These are phyloP conservation scores for Millerozyma acaciae DNA, from an alignment of 805 yeast genomes.

Conservation along the genomic window DNA sequence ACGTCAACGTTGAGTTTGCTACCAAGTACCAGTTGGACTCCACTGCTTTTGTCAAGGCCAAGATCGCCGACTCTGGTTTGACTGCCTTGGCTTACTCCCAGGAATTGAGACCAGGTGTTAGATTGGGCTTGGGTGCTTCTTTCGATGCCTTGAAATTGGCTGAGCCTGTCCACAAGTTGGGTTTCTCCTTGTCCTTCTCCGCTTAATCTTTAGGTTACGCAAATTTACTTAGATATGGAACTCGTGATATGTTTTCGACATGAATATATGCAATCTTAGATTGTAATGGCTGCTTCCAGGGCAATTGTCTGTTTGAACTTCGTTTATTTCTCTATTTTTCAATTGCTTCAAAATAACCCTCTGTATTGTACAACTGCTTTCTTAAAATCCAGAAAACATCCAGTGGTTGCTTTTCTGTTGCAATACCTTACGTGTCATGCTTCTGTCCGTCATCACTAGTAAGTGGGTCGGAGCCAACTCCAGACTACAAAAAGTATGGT, in stretches of 20 bases:
- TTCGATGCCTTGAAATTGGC: conserved; percentile 92
- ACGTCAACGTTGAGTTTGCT: conserved; percentile 92
- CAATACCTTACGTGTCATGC: too few species aligned
- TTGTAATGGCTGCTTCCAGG: too few species aligned
- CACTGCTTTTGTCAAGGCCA: conserved; percentile 90
- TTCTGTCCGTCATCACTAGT: too few species aligned
- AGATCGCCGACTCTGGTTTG: conserved; percentile 93
- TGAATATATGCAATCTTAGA: too few species aligned
- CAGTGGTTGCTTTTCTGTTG: too few species aligned
- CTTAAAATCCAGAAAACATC: too few species aligned
- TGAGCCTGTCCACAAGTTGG: conserved; percentile 97
- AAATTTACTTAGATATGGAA: conserved; percentile 2
- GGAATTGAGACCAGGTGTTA: conserved; percentile 92
- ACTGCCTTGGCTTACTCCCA: conserved; percentile 93
- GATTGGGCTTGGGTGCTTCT: conserved; percentile 94
- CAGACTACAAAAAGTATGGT: too few species aligned
- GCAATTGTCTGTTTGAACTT: too few species aligned
- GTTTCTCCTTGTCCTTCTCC: conserved; percentile 89
- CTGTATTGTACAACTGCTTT: too few species aligned
- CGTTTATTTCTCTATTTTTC: too few species aligned
- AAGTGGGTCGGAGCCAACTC: too few species aligned
- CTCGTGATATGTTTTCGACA: background rate
- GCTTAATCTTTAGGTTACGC: conserved; percentile 51
- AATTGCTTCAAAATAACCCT: too few species aligned
- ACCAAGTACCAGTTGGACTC: conserved; percentile 89